Base-by-base conservation (phyloP, 106 monocot species). In the Vanilla planifolia region DNA sequence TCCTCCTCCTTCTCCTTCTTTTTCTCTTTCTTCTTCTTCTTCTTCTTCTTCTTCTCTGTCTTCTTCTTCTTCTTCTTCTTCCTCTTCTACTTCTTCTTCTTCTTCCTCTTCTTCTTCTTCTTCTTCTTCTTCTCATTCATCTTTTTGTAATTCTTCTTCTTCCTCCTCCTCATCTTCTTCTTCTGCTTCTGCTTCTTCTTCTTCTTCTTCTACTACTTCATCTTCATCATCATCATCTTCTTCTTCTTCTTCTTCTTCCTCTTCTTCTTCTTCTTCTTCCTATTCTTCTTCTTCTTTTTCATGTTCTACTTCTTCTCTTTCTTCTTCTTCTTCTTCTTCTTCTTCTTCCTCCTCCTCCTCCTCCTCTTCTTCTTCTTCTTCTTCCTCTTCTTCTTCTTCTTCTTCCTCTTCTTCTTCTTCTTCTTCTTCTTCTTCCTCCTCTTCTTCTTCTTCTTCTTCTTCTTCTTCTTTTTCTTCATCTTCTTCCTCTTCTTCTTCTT, bases 351-450 rank as follows among this genome's bases (percentile, higher is more conserved):
- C n/a, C 3, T 14, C 30, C 48, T n/a, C 16, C 56, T 41, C 19
- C n/a, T 37, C 20, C 17, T 47, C 44, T 47, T 28, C 58, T 45
- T 65, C 33, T 45, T 67, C 26, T 47, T 40, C 52, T 72, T 59
- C 30, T 48, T 15, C 30, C 8, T 23, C 20, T 39, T 65, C 26
- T 36, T 9, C 26, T 8, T 46, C n/a, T 72, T 50, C 0, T 3
- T 33, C 26, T 23, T 59, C 21, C 48, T 17, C 7, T 22, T 32
- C 15, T 70, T 64, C 15, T 45, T 43, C n/a, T 30, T 30, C 45
- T 73, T 47, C 21, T 19, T 62, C 17, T 58, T 34, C 16, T 69
- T 25, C 62, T 21, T 67, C 61, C 17, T 33, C 9, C 4, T 19
- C 16, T 66, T 51, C 22, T 21, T 22, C 15, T 32, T 42, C 45